Percentiles rank a stretch among this genome's conserved stretches.
Evolutionary conservation across 139 green algal species (phyloP).

Genomic region (Picochlorum sp.): DNA sequence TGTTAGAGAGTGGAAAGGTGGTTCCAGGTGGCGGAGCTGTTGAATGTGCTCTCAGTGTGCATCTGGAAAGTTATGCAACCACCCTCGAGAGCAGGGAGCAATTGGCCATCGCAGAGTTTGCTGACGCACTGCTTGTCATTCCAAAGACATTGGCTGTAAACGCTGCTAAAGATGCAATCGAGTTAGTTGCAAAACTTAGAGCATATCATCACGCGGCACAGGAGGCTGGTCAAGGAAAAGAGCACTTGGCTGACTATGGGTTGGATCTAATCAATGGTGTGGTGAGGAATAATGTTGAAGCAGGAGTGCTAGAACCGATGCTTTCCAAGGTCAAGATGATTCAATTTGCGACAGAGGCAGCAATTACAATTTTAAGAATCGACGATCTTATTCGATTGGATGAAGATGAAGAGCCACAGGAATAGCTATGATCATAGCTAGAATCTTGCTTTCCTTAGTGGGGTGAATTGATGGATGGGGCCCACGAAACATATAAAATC

Average conservation of each 20-base stretch:
- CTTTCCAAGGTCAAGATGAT: constrained; percentile 91
- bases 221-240: constrained; percentile 48
- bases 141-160: constrained; percentile 94
- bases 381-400: constrained; percentile 94
- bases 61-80: constrained; percentile 93
- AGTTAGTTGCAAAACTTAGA: constrained; percentile 88
- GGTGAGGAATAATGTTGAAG: constrained; percentile 84
- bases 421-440: too few species aligned
- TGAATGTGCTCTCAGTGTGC: constrained; percentile 86
- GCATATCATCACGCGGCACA: constrained; percentile 90
- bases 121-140: constrained; percentile 81
- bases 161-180: constrained; percentile 89
- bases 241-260: constrained; percentile 49
- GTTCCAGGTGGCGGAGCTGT: constrained; percentile 88
- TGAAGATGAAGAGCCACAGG: constrained; percentile 44
- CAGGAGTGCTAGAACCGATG: constrained; percentile 91
- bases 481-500: constrained; percentile 91
- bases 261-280: constrained; percentile 69
- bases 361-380: constrained; percentile 97
- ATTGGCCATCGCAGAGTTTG: constrained; percentile 93
- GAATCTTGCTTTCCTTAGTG: too few species aligned
- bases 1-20: constrained; percentile 87
- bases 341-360: constrained; percentile 98
- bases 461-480: constrained; percentile 47
- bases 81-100: constrained; percentile 92